Base-by-base conservation (phyloP, 805 yeast species). In the Trichomonascus vanleenenianus region DNA sequence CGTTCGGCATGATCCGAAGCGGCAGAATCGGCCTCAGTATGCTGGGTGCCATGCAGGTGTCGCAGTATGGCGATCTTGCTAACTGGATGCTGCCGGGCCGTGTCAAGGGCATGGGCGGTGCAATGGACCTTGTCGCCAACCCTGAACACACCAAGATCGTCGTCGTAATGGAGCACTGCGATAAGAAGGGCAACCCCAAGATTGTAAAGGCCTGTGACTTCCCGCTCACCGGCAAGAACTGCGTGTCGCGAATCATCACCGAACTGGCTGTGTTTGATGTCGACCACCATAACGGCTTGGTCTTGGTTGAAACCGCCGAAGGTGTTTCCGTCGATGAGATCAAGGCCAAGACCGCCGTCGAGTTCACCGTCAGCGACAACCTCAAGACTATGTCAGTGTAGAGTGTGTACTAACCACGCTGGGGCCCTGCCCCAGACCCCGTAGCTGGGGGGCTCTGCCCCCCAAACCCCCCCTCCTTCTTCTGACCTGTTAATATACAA, bases 51-150 rank as follows among this genome's bases (percentile, higher is more conserved):
- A 63, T 73, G 58, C 76, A 73, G 54, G 77, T 74, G 4, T 67
- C 75, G 1, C 62, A 64, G 38, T 58, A 49, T 40, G 78, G 78
- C 33, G 78, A 74, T 47, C 64, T 73, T 33, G 78, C 78, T 34
- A 73, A 73, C 56, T 73, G 78, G 76, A 75, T 72, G 20, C 61
- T 73, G 3, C 77, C 78, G 1, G 76, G 77, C 6, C 61, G 66
- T 47, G 68, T 73, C 38, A 72, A 70, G 55, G 78, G 78, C 15
- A 74, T 73, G 72, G 78, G 78, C 20, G 77, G 78, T 14, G 77
- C 77, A 19, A 74, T 74, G 77, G 77, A 72, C 53, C 64, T 73
- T 19, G 76, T 71, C 4, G 67, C 74, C 5, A 71, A 71, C 51
- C 75, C 76, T 12, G 57, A 58, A 22, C 56, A 64, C 31, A 73